These are phyloP conservation scores for Austroboletus festivus DNA, from an alignment of 768 basidiomycete species.

Conservation along the genomic window DNA sequence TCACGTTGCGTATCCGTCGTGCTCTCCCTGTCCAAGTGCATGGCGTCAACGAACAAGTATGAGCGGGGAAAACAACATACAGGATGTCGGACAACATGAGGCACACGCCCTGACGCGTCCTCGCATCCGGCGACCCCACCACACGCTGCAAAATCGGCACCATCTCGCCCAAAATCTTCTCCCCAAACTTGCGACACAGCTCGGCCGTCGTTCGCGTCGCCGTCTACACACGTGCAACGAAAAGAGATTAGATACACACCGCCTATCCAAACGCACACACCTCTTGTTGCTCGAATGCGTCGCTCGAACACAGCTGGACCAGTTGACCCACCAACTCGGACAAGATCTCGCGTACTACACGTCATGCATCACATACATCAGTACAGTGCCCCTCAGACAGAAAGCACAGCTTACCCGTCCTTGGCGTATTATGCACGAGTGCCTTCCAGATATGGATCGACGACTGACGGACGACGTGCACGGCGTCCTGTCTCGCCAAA, in stretches of 20 bases:
- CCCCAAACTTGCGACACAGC: constrained; percentile 93
- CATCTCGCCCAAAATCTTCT: constrained; percentile 82
- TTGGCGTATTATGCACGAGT: constrained; percentile 89
- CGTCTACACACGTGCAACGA: constrained; percentile 42
- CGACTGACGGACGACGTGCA: constrained; percentile 83
- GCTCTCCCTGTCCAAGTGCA: constrained; percentile 59
- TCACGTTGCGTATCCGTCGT: constrained; percentile 82
- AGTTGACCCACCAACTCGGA: constrained; percentile 79
- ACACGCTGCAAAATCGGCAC: constrained; percentile 72
- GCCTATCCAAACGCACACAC: too few species aligned
- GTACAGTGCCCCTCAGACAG: too few species aligned
- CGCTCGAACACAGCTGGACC: constrained; percentile 71
- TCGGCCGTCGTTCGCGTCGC: constrained; percentile 86
- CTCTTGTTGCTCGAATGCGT: constrained; percentile 87
- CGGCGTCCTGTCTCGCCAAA: constrained; percentile 89
- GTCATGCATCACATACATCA: too few species aligned
- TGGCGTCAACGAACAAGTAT: constrained; percentile 2
- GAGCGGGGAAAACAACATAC: constrained; percentile 40
- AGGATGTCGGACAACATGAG: constrained; percentile 84
- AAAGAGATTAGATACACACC: too few species aligned
- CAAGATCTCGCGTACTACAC: constrained; percentile 81
- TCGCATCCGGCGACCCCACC: constrained; percentile 57
- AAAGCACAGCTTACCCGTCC: constrained; percentile 65
- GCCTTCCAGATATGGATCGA: constrained; percentile 98
- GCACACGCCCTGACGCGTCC: constrained; percentile 81